Evolutionary conservation across 805 yeast genomes (phyloP), one percentile per base, ranked within the genome.

Genomic region (Yarrowia phangngaensis): DNA sequence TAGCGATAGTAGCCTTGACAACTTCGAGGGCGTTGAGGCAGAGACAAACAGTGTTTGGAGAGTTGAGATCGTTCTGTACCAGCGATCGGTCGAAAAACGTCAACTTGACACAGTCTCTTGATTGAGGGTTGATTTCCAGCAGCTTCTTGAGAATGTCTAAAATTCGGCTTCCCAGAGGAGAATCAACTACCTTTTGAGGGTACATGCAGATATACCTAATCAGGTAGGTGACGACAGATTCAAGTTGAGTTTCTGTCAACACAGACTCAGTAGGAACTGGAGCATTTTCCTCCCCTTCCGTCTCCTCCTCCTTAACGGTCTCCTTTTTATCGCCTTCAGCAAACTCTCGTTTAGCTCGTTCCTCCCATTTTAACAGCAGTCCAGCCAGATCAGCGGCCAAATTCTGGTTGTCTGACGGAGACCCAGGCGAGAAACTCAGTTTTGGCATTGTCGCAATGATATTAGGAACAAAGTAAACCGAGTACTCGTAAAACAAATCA

Each of bases 391-490:
- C 97, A 52, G 90, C 84, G 0, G 96, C 95, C 53, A 90, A 67
- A 0, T 78, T 71, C 61, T 88, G 97, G 56, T 83, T 85, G 54
- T 90, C 96, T 16, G 79, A 61, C 1, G 86, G 80, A 3, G 92
- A 80, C 56, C 82, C 84, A 4, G 88, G 79, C 58, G 80, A 69
- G 40, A 86, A 78, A 0, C 94, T 84, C 46, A 92, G 69, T 59
- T 88, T 87, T 12, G 95, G 95, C 88, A 92, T 84, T 1, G 95
- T 95, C 3, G 89, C 78, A 46, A 92, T 84, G 50, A 90, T 84
- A 56, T 84, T 85, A 2, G 95, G 83, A 52, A 88, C 79, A 59
- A 90, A 92, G 50, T 87, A 86, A 56, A 87, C 96, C 50, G 97
- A 73, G 12, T 90, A 89, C 47, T 79, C 79, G 60, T 76, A 90